Percentiles rank a stretch among this genome's conserved stretches.
These are phyloP conservation scores for Phytophthora ramorum DNA, from an alignment of 352 stramenopile genomes.

Conservation along the genomic window DNA sequence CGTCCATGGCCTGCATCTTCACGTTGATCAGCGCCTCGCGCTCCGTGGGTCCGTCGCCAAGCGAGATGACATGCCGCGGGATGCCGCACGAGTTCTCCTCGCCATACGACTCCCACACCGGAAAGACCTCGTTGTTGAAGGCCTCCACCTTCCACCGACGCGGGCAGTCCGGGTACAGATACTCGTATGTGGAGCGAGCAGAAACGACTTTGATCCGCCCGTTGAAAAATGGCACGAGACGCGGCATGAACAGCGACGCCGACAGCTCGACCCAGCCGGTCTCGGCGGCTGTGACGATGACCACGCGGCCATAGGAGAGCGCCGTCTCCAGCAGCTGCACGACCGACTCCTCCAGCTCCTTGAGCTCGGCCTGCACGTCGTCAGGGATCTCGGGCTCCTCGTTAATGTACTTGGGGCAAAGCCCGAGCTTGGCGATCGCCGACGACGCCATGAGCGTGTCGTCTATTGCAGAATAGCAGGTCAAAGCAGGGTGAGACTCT, in stretches of 20 bases:
- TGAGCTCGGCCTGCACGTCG: constrained; percentile 78
- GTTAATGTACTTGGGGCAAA: constrained; percentile 89
- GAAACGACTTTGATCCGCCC: constrained; percentile 89
- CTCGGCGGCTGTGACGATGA: constrained; percentile 92
- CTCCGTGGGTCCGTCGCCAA: constrained; percentile 85
- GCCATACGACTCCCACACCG: constrained; percentile 75
- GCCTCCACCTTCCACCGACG: constrained; percentile 91
- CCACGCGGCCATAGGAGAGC: constrained; percentile 74
- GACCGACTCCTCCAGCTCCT: constrained; percentile 79
- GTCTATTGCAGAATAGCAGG: constrained; percentile 45
- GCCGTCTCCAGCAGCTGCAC: constrained; percentile 77
- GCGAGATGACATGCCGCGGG: constrained; percentile 81
- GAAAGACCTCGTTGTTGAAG: constrained; percentile 89
- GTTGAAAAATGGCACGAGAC: constrained; percentile 78
- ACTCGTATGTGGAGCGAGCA: constrained; percentile 91
- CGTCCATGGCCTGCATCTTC: constrained; percentile 84
- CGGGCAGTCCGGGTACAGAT: constrained; percentile 85
- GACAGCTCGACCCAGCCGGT: constrained; percentile 91
- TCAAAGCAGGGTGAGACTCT: constrained; percentile 7
- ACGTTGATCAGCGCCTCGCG: constrained; percentile 86
- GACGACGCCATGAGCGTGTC: constrained; percentile 86
- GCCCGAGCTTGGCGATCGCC: constrained; percentile 76
- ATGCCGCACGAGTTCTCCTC: constrained; percentile 53
- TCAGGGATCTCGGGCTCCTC: constrained; percentile 79
- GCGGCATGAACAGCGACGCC: constrained; percentile 88